Evolutionary conservation across 2,329 filamentous ascomycete genomes (phyloP), one percentile per base, ranked within the genome.

Genomic region (Leptosphaerulina australis): DNA sequence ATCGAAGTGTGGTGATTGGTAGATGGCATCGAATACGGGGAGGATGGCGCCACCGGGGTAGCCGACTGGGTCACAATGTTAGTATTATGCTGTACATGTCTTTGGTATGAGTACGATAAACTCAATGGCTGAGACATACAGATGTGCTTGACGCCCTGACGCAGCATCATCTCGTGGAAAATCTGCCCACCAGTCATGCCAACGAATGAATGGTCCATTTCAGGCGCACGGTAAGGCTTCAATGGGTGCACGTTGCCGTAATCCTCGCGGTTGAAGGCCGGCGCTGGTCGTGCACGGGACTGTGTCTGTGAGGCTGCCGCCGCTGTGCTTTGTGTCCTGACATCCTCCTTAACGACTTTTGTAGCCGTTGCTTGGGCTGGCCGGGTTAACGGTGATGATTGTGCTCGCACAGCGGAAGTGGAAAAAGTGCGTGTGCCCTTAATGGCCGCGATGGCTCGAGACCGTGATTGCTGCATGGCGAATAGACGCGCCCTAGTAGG

Each of bases 101-200:
- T 17, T 14, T 31, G 36, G n/a, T 14, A 10, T 14, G 29, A 35
- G 41, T 37, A 17, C 24, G 22, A 5, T 6, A 10, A 17, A 3
- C 24, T 7, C 44, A 30, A 17, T 20, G 43, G 26, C 28, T 14
- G 24, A 35, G 45, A 87, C 90, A 71, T 81, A 96, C 91, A 97
- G 69, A 97, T 84, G 74, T 97, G 91, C 79, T 97, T 94, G 48
- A 99, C 93, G 64, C 81, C 84, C 65, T 93, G 89, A 69, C 93
- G 83, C 55, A 96, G 82, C 92, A 99, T 97, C 93, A 97, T 97
- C 78, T 97, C 93, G 75, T 97, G 92, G 76, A 97, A 96, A 65
- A 97, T 97, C 76, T 97, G 88, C 70, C 94, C 94, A 70, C 94
- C 93, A 39, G 86, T 96, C 82, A 92, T 93, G 58, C 93, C 93